Evolutionary conservation across 352 stramenopile species (phyloP).

Genomic region (Globisporangium abappressorium): DNA sequence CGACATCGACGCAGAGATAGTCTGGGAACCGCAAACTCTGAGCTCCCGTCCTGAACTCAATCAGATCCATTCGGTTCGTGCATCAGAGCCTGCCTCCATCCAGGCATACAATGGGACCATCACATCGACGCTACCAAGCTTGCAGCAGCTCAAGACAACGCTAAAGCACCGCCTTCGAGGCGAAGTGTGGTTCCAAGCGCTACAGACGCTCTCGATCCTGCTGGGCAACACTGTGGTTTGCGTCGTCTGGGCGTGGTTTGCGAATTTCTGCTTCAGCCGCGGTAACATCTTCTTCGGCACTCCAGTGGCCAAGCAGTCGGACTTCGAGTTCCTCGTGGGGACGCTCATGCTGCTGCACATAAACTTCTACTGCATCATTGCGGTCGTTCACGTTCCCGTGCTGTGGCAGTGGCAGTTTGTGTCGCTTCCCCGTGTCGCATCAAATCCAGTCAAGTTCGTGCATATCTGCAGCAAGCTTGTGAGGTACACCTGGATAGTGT

Average conservation of each 20-base stretch:
- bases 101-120: background rate
- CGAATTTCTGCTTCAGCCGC: background rate
- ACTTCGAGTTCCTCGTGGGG: conserved; percentile 23
- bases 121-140: background rate
- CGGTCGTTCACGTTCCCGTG: background rate
- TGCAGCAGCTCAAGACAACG: background rate
- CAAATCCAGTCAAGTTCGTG: background rate
- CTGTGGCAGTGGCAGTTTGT: conserved; percentile 16
- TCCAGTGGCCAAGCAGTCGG: conserved; percentile 23
- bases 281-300: conserved; percentile 25
- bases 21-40: background rate
- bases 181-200: conserved; percentile 9
- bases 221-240: conserved; percentile 21
- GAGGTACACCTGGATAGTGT: background rate
- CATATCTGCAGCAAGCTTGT: background rate
- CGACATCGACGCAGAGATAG: background rate
- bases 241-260: background rate
- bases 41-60: background rate
- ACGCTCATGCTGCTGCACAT: background rate
- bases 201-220: conserved; percentile 18
- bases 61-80: background rate
- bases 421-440: background rate
- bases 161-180: background rate
- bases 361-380: background rate
- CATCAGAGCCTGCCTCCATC: background rate